Conservation (phyloP, 2,329 filamentous ascomycete genomes). For the Aspergillus puulaauensis region DNA sequence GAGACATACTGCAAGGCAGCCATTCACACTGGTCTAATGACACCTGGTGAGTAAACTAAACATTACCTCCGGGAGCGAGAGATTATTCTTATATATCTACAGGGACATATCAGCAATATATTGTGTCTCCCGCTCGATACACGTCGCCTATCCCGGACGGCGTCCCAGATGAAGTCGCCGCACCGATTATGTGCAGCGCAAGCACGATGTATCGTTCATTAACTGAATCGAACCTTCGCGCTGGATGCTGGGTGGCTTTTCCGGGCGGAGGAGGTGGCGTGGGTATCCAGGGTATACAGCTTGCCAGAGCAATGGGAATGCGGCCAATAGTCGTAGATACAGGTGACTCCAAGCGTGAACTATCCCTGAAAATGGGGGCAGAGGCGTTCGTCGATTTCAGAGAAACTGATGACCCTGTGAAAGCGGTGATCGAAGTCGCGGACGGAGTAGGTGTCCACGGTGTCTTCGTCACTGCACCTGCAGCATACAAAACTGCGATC, state of each 20-base stretch:
- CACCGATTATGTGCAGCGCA: conserved; percentile 60
- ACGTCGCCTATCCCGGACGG: conserved; percentile 57
- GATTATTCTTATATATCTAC: no score
- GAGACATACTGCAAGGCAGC: conserved; percentile 48
- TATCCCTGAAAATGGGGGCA: conserved; percentile 52
- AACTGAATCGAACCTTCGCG: conserved; percentile 49
- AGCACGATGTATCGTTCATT: conserved; percentile 60
- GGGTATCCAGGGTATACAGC: conserved; percentile 58
- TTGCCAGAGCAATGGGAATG: conserved; percentile 57
- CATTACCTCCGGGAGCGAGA: fast-evolving
- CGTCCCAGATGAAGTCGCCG: conserved; percentile 56
- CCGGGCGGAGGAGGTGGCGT: conserved; percentile 52
- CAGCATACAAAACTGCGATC: conserved; percentile 43
- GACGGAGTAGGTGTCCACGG: conserved; percentile 50
- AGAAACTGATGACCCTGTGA: conserved; percentile 32
- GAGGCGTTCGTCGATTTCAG: conserved; percentile 58
- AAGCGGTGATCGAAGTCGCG: conserved; percentile 47
- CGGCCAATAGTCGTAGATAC: conserved; percentile 57
- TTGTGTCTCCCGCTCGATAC: conserved; percentile 56
- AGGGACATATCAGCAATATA: conserved; percentile 61
- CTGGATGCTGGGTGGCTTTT: conserved; percentile 52
- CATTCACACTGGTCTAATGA: conserved; percentile 43
- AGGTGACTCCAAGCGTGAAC: conserved; percentile 47
- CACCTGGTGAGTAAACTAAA: conserved; percentile 22
- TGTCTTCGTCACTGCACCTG: conserved; percentile 42